A percentile compares a stretch with the other conserved stretches of the same genome.
phyloP scores from a whole-genome alignment of 257 asterid species.

The Avicennia marina region DNA sequence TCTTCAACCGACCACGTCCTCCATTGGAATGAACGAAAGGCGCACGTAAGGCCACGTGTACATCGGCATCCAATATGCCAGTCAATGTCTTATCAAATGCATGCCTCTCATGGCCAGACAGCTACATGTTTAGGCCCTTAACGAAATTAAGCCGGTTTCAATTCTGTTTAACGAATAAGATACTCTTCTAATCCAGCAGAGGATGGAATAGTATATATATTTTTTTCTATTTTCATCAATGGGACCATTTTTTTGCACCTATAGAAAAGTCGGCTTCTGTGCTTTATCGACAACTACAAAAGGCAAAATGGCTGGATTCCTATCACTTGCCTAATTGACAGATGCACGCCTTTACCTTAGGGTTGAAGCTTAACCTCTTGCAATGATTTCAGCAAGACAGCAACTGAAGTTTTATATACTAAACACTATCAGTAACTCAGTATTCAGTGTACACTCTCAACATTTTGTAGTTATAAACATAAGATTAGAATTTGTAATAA shows the following conservation, averaged over 20 bases:
- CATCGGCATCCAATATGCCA: slow-evolving; percentile 27
- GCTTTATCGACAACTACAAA: slow-evolving; percentile 65
- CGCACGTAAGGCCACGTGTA: slow-evolving; percentile 49
- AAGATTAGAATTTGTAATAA: too few relatives aligned
- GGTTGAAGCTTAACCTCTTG: slow-evolving; percentile 6
- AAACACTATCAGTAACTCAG: not conserved
- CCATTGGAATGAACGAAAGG: slow-evolving; percentile 46
- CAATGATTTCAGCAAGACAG: slow-evolving; percentile 11
- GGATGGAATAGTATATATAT: not conserved
- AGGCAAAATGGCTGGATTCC: slow-evolving; percentile 31
- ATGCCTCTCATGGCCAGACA: slow-evolving; percentile 8
- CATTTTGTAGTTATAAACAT: not conserved
- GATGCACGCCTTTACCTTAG: slow-evolving; percentile 30
- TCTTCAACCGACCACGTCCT: slow-evolving; percentile 44
- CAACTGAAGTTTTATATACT: slow-evolving; percentile 2
- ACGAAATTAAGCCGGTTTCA: slow-evolving; percentile 3
- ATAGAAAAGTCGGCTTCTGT: slow-evolving; percentile 39
- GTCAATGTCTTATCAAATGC: slow-evolving; percentile 39
- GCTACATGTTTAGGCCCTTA: too few relatives aligned
- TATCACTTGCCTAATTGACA: slow-evolving; percentile 41
- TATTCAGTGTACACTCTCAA: not conserved
- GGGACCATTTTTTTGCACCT: slow-evolving; percentile 47
- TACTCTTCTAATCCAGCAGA: not conserved
- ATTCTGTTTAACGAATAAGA: not conserved
- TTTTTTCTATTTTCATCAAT: not conserved